Conservation (phyloP, 306 rosid genomes). For the Macrotyloma uniflorum region DNA sequence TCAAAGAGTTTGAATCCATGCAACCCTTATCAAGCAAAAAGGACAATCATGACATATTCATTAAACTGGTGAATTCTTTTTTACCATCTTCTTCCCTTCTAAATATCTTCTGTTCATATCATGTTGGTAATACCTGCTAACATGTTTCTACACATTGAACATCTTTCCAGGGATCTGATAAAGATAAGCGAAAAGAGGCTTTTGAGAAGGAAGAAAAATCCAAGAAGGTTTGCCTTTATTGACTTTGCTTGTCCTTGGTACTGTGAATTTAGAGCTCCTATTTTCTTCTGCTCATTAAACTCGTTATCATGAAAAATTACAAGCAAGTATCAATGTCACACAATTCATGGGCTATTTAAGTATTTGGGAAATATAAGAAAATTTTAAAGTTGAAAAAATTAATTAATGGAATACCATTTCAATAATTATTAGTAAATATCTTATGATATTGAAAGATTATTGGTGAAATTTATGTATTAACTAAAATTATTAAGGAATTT, state of each 20-base stretch:
- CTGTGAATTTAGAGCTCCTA: not conserved
- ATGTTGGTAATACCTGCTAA: not conserved
- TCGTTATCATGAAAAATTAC: not conserved
- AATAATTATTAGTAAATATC: not conserved
- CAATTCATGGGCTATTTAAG: not conserved
- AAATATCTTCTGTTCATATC: not conserved
- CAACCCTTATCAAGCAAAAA: slow-evolving; percentile 83
- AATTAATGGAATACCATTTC: not conserved
- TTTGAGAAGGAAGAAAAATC: slow-evolving; percentile 88
- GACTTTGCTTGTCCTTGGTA: not conserved
- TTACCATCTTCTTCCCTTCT: not conserved
- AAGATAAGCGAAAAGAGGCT: slow-evolving; percentile 86
- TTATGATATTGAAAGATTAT: not conserved
- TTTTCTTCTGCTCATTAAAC: not conserved
- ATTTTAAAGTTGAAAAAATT: not conserved
- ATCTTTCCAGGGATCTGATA: slow-evolving; percentile 72
- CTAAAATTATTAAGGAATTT: not conserved
- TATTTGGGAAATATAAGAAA: not conserved
- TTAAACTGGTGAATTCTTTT: slow-evolving; percentile 66
- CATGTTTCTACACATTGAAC: not conserved
- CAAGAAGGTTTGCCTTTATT: slow-evolving; percentile 65
- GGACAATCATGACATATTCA: slow-evolving; percentile 72
- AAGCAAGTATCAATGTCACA: not conserved
- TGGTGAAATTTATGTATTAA: not conserved
- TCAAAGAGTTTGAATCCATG: slow-evolving; percentile 76